Evolutionary conservation across 2,329 filamentous ascomycete genomes (phyloP), one percentile per base, ranked within the genome.

Genomic region (Ophiobolus disseminans): DNA sequence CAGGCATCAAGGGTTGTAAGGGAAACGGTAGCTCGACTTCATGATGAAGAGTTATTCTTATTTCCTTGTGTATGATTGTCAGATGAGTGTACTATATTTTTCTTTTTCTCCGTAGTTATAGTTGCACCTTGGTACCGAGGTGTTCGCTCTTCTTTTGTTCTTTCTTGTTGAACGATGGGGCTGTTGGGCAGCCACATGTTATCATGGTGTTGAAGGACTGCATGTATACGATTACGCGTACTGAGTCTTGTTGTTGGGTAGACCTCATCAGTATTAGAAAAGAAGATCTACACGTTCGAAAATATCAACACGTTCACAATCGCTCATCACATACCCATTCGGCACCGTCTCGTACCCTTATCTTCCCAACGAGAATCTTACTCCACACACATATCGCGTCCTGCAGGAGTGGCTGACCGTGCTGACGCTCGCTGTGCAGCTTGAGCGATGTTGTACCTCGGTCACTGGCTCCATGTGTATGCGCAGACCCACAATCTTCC

Each of bases 1-100:
- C 74, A 5, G 60, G 57, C 9, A 58, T 51, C 21, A 63, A 68
- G 40, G 63, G 60, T 5, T 63, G 64, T 32, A 54, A 50, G 31
- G 52, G 17, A 26, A 66, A 53, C 3, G 46, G 50, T 19, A 43
- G 52, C 22, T 57, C 54, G 7, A 58, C 53, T 25, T 62, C 50
- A 14, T 57, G 35, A 30, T 21, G 9, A n/a, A 11, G 17, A 2
- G 14, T 25, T 45, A 42, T 41, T 25, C 20, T 17, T 37, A 36
- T 32, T 30, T 35, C 21, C 23, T n/a, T 10, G 13, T 49, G 38
- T 40, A 40, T 13, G 11, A 19, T 46, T 47, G 28, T 35, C 37
- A 5, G n/a, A 5, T 46, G 22, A 5, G 3, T 60, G 53, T 59
- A 59, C 34, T 22, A 57, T 51, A 57, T 31, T 28, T 23, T 16